phyloP scores from a whole-genome alignment of 768 basidiomycete species.

The Gloeostereum incarnatum region DNA sequence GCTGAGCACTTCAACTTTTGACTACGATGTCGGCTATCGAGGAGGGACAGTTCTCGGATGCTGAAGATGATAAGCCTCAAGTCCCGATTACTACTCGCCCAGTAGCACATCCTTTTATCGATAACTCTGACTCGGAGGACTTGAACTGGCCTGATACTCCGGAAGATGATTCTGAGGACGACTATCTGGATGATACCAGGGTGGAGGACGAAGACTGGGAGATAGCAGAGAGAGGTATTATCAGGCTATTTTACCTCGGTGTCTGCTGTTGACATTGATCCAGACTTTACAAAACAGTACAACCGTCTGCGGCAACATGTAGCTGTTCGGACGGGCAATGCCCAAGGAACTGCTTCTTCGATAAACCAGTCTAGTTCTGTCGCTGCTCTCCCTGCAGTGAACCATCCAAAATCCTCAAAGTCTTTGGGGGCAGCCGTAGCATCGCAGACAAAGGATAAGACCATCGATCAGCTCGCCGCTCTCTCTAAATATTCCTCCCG shows the following conservation, averaged over 20 bases:
- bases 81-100: conserved; percentile 12
- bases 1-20: conserved; percentile 4
- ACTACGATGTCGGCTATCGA: conserved; percentile 21
- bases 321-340: conserved; percentile 68
- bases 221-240: conserved; percentile 65
- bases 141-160: conserved; percentile 22
- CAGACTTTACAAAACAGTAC: conserved; percentile 98
- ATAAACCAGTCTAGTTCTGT: conserved; percentile 39
- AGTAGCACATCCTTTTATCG: conserved; percentile 31
- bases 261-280: conserved; percentile 7
- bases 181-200: conserved; percentile 40
- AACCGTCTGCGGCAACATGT: conserved; percentile 91
- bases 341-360: conserved; percentile 47
- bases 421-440: conserved; percentile 15
- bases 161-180: conserved; percentile 32
- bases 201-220: conserved; percentile 90
- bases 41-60: conserved; percentile 58
- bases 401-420: conserved; percentile 43
- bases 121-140: conserved; percentile 17
- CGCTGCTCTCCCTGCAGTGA: conserved; percentile 61
- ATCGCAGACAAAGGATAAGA: conserved; percentile 41
- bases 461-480: conserved; percentile 63
- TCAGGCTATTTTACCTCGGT: conserved; percentile 1
- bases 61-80: conserved; percentile 31
- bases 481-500: conserved; percentile 72